These are phyloP conservation scores for Wickerhamomyces tratensis DNA, from an alignment of 805 yeast species.

Conservation along the genomic window DNA sequence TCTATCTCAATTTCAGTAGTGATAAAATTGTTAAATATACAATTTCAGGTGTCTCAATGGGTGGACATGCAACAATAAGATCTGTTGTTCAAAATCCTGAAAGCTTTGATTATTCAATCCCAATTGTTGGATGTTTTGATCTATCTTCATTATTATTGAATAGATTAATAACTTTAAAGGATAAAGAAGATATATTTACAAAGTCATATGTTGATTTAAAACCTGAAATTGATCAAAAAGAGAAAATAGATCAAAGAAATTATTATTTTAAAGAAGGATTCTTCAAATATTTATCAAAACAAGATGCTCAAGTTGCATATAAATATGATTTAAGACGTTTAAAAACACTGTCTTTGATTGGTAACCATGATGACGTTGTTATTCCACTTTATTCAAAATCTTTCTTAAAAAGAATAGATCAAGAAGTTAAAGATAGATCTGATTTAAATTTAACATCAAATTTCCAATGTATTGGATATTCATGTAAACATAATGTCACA, in stretches of 20 bases:
- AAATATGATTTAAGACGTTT: conserved; percentile 3
- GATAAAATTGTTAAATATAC: background rate
- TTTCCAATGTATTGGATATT: conserved; percentile 9
- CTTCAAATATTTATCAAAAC: conserved; percentile 4
- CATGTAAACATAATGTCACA: conserved; percentile 10
- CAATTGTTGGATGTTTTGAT: conserved; percentile 15
- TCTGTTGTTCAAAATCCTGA: conserved; percentile 6
- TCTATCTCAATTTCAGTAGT: conserved; percentile 1
- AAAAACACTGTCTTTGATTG: conserved; percentile 13
- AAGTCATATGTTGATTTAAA: background rate
- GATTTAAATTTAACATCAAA: background rate
- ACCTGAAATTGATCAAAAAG: background rate
- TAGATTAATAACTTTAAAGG: conserved; percentile 3
- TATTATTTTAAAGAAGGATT: conserved; percentile 3
- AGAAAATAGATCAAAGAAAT: background rate
- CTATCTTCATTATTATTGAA: conserved; percentile 9
- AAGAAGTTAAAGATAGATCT: background rate
- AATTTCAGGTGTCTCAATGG: conserved; percentile 16
- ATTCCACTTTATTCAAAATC: conserved; percentile 4
- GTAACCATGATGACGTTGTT: conserved; percentile 9
- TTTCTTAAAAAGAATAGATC: conserved; percentile 5
- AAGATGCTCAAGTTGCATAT: conserved; percentile 7
- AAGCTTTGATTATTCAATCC: conserved; percentile 9
- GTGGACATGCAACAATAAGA: conserved; percentile 14
- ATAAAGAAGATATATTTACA: background rate